Evolutionary conservation across 768 basidiomycete genomes (phyloP).

Genomic region (Lactarius sanguifluus): DNA sequence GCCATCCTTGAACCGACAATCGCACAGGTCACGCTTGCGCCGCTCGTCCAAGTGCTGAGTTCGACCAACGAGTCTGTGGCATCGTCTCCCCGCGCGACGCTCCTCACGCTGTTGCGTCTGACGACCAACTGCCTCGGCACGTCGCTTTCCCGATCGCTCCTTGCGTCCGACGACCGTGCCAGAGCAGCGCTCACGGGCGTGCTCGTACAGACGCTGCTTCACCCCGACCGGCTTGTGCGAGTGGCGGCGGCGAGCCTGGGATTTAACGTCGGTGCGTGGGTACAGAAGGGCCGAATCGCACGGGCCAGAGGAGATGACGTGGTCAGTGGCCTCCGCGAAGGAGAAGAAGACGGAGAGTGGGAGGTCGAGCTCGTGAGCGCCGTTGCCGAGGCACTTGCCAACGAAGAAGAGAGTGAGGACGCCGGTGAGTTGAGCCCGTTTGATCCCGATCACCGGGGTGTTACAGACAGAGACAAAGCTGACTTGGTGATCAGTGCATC

Average conservation of each 20-base stretch:
- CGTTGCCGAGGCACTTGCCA: slow-evolving; percentile 72
- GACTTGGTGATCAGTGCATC: slow-evolving; percentile 57
- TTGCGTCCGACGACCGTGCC: slow-evolving; percentile 40
- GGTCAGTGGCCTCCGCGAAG: slow-evolving; percentile 38
- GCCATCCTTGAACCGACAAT: slow-evolving; percentile 59
- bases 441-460: slow-evolving; percentile 3
- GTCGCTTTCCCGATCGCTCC: slow-evolving; percentile 41
- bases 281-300: slow-evolving; percentile 63
- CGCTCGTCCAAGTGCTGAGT: slow-evolving; percentile 47
- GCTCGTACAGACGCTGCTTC: slow-evolving; percentile 66
- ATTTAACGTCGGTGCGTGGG: slow-evolving; percentile 67
- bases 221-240: slow-evolving; percentile 64
- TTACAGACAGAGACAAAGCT: neutral
- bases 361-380: slow-evolving; percentile 82
- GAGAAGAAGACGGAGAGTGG: slow-evolving; percentile 73
- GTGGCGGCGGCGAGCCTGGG: slow-evolving; percentile 80
- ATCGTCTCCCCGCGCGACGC: slow-evolving; percentile 44
- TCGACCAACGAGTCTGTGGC: slow-evolving; percentile 36
- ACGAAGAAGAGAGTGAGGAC: slow-evolving; percentile 74
- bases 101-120: slow-evolving; percentile 67
- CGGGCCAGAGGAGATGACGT: slow-evolving; percentile 35
- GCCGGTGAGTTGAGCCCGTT: slow-evolving; percentile 55
- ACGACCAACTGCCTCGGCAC: slow-evolving; percentile 66
- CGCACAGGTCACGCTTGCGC: slow-evolving; percentile 40
- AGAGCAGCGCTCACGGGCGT: slow-evolving; percentile 46